Conservation (phyloP, 352 stramenopile genomes). For the Phytopythium oedochilum region DNA sequence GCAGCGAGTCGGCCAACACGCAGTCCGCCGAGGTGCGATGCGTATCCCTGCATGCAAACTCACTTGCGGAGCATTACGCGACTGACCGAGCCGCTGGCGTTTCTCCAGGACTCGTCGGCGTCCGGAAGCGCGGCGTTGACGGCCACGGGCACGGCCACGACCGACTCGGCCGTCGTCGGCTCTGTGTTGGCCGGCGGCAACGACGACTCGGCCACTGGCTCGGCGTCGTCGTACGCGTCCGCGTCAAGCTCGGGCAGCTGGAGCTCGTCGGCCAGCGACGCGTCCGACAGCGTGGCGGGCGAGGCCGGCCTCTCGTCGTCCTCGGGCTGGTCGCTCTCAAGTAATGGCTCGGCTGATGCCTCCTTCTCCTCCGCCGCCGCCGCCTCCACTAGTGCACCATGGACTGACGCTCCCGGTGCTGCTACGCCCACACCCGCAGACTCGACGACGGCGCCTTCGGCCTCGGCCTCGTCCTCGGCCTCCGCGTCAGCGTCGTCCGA, state of each 20-base stretch:
- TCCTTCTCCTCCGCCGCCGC: slow-evolving; percentile 4
- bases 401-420: slow-evolving; percentile 13
- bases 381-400: slow-evolving; percentile 6
- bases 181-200: slow-evolving; percentile 21
- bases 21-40: slow-evolving; percentile 31
- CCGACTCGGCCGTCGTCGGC: slow-evolving; percentile 9
- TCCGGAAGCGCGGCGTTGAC: not conserved
- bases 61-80: too few species aligned
- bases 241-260: slow-evolving; percentile 7
- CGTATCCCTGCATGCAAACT: too few species aligned
- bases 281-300: slow-evolving; percentile 10
- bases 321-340: slow-evolving; percentile 12
- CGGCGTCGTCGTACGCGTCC: slow-evolving; percentile 5
- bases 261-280: slow-evolving; percentile 13
- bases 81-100: too few species aligned
- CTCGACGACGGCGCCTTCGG: slow-evolving; percentile 8
- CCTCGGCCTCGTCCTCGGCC: slow-evolving; percentile 13
- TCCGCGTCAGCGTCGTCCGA: slow-evolving; percentile 18
- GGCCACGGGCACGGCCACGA: slow-evolving; percentile 5
- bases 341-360: slow-evolving; percentile 11
- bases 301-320: slow-evolving; percentile 17
- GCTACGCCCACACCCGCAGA: slow-evolving; percentile 8
- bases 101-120: slow-evolving; percentile 10
- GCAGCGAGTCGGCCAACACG: slow-evolving; percentile 18
- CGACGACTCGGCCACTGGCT: not conserved